Conservation (phyloP, 2,329 filamentous ascomycete species). For the Calycina herbarum region DNA sequence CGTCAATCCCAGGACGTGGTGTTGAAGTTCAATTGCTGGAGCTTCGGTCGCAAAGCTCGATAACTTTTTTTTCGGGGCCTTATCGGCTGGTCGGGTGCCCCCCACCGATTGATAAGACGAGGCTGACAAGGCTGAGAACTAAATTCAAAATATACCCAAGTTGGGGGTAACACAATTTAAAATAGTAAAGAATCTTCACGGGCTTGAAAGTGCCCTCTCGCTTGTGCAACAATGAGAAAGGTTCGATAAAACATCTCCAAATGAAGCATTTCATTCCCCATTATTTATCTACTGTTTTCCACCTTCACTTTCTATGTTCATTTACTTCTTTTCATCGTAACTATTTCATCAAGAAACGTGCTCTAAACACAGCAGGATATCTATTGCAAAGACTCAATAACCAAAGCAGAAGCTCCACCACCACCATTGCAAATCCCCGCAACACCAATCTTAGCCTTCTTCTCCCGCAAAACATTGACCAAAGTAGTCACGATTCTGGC, state of each 20-base stretch:
- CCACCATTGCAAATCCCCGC: slow-evolving; percentile 98
- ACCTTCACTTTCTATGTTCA: not conserved
- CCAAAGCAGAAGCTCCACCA: slow-evolving; percentile 89
- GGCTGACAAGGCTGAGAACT: too few relatives aligned
- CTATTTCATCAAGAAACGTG: slow-evolving; percentile 8
- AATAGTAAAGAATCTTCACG: too few relatives aligned
- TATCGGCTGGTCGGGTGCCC: too few relatives aligned
- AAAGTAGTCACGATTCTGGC: slow-evolving; percentile 91
- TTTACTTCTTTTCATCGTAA: slow-evolving; percentile 8
- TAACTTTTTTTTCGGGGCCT: slow-evolving; percentile 1
- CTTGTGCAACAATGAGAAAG: not conserved
- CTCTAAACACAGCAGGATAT: not conserved
- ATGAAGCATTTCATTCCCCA: not conserved
- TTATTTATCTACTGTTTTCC: not conserved
- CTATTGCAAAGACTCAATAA: slow-evolving; percentile 65
- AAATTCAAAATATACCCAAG: not conserved
- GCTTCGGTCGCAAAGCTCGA: slow-evolving; percentile 8
- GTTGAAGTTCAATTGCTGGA: not conserved
- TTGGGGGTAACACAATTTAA: too few relatives aligned
- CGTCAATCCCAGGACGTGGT: slow-evolving; percentile 4
- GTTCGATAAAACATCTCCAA: not conserved
- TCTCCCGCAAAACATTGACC: slow-evolving; percentile 83
- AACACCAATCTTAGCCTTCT: slow-evolving; percentile 89
- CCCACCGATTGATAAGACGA: too few relatives aligned
- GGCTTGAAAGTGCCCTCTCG: too few relatives aligned